These are phyloP conservation scores for Aspergillus japonicus DNA, from an alignment of 2,329 filamentous ascomycete genomes.

Conservation along the genomic window DNA sequence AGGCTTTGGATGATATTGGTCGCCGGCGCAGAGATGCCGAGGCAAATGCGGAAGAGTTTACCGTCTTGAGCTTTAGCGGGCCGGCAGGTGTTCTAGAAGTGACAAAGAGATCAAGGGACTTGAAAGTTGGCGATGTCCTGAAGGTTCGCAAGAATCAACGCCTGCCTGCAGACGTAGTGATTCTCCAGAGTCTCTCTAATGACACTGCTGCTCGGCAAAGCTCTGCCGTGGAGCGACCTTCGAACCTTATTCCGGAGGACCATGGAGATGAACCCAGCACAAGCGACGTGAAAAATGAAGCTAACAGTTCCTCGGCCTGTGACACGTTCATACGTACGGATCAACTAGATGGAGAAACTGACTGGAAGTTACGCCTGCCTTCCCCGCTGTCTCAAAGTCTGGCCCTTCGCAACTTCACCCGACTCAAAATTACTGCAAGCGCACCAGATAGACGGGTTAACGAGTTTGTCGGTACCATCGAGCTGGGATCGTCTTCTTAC, in stretches of 20 bases:
- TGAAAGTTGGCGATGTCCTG: slow-evolving; percentile 93
- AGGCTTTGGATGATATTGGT: slow-evolving; percentile 90
- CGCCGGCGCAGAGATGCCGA: slow-evolving; percentile 84
- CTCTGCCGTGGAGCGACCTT: slow-evolving; percentile 23
- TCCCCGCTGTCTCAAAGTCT: slow-evolving; percentile 83
- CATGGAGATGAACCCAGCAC: slow-evolving; percentile 18
- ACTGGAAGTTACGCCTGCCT: slow-evolving; percentile 93
- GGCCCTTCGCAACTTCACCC: slow-evolving; percentile 65
- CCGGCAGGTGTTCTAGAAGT: slow-evolving; percentile 58
- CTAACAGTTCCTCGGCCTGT: slow-evolving; percentile 51
- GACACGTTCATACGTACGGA: slow-evolving; percentile 98
- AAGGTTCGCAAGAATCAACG: slow-evolving; percentile 90
- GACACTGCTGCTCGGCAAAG: slow-evolving; percentile 32
- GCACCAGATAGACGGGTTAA: slow-evolving; percentile 94
- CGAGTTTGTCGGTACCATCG: slow-evolving; percentile 87
- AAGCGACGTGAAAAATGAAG: slow-evolving; percentile 23
- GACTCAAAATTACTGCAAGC: slow-evolving; percentile 71
- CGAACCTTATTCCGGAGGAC: slow-evolving; percentile 27
- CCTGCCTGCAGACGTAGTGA: slow-evolving; percentile 90
- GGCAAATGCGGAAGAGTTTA: slow-evolving; percentile 89
- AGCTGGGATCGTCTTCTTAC: slow-evolving; percentile 62
- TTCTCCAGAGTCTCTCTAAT: slow-evolving; percentile 77
- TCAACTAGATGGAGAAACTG: slow-evolving; percentile 94
- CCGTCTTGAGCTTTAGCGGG: slow-evolving; percentile 68
- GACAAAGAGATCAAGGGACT: slow-evolving; percentile 76